Conservation (phyloP, 1,139 yeast species). For the Debaryomyces psychrophilus region DNA sequence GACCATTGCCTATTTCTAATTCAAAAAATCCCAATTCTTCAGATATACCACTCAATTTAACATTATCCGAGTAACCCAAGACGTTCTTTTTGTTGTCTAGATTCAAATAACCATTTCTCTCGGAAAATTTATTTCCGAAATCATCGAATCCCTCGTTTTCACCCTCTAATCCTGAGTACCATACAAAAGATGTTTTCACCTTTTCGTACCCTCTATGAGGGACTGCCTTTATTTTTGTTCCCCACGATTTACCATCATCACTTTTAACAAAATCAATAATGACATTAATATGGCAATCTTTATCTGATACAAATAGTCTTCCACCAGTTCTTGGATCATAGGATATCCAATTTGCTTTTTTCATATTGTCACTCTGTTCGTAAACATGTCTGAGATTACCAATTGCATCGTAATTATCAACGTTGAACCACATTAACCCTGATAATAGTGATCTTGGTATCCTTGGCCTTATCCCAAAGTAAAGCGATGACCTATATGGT, state of each 20-base stretch:
- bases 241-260: constrained; percentile 78
- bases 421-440: constrained; percentile 90
- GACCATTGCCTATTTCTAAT: constrained; percentile 53
- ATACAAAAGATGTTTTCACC: constrained; percentile 64
- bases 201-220: constrained; percentile 56
- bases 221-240: constrained; percentile 62
- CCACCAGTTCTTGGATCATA: constrained; percentile 94
- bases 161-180: constrained; percentile 78
- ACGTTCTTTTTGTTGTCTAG: constrained; percentile 30
- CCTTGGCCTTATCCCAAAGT: constrained; percentile 84
- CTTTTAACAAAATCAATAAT: constrained; percentile 78
- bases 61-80: constrained; percentile 35
- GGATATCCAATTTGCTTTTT: constrained; percentile 79
- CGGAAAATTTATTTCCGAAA: constrained; percentile 20
- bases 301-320: constrained; percentile 70
- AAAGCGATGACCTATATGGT: constrained; percentile 85
- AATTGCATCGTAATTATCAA: constrained; percentile 61
- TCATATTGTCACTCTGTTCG: constrained; percentile 72
- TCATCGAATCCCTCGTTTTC: constrained; percentile 36
- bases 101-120: constrained; percentile 35
- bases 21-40: constrained; percentile 59
- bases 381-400: constrained; percentile 73
- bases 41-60: constrained; percentile 56
- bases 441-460: constrained; percentile 74
- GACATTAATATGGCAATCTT: constrained; percentile 62